Base-by-base conservation (phyloP, 73 alveolate species). In the Paramecium biaurelia region DNA sequence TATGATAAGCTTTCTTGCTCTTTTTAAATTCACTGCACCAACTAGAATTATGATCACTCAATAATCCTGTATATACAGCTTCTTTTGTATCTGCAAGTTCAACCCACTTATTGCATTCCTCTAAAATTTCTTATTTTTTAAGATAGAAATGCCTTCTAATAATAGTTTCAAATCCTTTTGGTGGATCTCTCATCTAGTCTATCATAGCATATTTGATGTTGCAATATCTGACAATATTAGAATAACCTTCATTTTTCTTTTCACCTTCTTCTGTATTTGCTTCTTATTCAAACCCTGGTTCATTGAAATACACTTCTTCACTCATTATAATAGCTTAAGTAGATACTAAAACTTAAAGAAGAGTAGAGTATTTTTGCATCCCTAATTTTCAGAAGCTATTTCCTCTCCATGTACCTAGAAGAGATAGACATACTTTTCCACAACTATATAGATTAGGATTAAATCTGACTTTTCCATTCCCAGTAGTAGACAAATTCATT, bases 311-410 rank as follows among this genome's bases (percentile, higher is more conserved):
- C 11, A 98, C 98, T 70, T 96, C 98, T 70, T 97, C 99, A 95
- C 98, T 94, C 99, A 98, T 98, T 23, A 98, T 97, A 37, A 98
- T 97, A 10, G 99, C 98, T 94, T 97, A 97, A 10, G 97, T 96
- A 9, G 99, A 95, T 26, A 98, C 94, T 32, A 98, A 95, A 26
- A 98, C 99, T 95, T 98, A 98, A 28, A 98, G 94, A 15, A 98
- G 94, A 18, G 99, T 98, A 1, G 99, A 95, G 67, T n/a, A 97
- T 94, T 84, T 96, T 97, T 4, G 99, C 99, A 85, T 98, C 99
- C 99, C 99, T n/a, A 98, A 86, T 98, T 98, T 94, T 98, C 99
- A n/a, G 99, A 97, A 0, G 99, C 95, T n/a, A 70, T 96, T 93
- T 11, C 99, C 99, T 58, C 99, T 90, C 99, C 99, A 97, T 5